Percentiles rank a stretch among this genome's conserved stretches.
Evolutionary conservation across 257 asterid genomes (phyloP).

Genomic region (Nemophila menziesii): DNA sequence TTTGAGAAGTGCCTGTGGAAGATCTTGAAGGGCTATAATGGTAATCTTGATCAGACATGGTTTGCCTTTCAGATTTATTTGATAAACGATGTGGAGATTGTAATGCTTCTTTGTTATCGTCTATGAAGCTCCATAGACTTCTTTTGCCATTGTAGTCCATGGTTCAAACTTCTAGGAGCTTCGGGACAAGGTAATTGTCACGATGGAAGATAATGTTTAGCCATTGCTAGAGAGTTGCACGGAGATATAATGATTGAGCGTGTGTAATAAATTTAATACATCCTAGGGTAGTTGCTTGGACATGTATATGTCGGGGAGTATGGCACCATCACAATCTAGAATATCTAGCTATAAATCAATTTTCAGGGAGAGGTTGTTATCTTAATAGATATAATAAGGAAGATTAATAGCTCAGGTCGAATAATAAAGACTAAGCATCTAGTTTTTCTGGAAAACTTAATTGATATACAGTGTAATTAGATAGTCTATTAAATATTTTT

Average conservation of each 20-base stretch:
- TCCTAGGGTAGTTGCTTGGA: neutral
- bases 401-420: neutral
- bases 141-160: slow-evolving; percentile 40
- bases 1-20: slow-evolving; percentile 21
- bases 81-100: slow-evolving; percentile 39
- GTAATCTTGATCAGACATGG: slow-evolving; percentile 28
- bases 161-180: neutral
- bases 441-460: neutral
- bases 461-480: neutral
- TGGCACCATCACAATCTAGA: neutral
- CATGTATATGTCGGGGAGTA: neutral
- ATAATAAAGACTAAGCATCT: neutral
- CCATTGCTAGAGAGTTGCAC: neutral
- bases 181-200: neutral
- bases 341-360: neutral
- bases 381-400: neutral
- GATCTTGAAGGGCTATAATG: slow-evolving; percentile 55
- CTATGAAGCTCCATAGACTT: slow-evolving; percentile 28
- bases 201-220: neutral
- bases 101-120: slow-evolving; percentile 16
- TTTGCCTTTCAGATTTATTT: slow-evolving; percentile 23
- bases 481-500: neutral
- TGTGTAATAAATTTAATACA: too few relatives aligned
- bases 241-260: neutral
- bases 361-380: neutral